Evolutionary conservation across 208 protist species (phyloP), one percentile per base, ranked within the genome.

Genomic region (Lotmaria passim): DNA sequence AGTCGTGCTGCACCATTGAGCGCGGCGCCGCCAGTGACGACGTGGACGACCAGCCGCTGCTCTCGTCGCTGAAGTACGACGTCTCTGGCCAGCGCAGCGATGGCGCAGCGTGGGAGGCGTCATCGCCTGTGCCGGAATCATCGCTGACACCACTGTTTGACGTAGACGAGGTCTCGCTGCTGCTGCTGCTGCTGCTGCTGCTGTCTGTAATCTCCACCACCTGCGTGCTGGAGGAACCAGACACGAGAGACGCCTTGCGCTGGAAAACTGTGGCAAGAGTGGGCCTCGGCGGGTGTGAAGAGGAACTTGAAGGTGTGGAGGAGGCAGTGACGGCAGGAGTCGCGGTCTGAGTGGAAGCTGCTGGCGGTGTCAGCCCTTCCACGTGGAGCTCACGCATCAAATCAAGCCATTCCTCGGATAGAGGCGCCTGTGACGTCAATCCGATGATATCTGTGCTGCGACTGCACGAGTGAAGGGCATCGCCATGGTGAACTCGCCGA

Each of bases 31-130:
- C 33, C 7, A 34, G 21, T 8, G 59, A 73, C 47, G 65, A 79
- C 8, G 66, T 33, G 2, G 65, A 70, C 3, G 65, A 79, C 67
- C 65, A 70, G 10, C 46, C 61, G 39, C 58, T 64, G 57, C 66
- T 71, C 15, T 68, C 63, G 28, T 71, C 67, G 31, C 52, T 70
- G 43, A 79, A 79, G 38, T 66, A 79, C 8, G 73, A 72, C 4
- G 63, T 73, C n/a, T 1, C 21, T 12, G 73, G 73, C 73, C 73
- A 78, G 36, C 48, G 21, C 33, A 68, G 57, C 33, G 55, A 26
- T 2, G 26, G 59, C 0, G 21, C 53, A 28, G 6, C 28, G 46
- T 53, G 39, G 26, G 26, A 17, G 14, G 47, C 7, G 43, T 7
- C 14, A 11, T 4, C 4, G 19, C 10, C 17, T 41, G 8, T 34